Percentiles rank a stretch among this genome's conserved stretches.
These are phyloP conservation scores for Miscanthus lutarioriparius DNA, from an alignment of 176 grass and related monocot genomes.

Conservation along the genomic window DNA sequence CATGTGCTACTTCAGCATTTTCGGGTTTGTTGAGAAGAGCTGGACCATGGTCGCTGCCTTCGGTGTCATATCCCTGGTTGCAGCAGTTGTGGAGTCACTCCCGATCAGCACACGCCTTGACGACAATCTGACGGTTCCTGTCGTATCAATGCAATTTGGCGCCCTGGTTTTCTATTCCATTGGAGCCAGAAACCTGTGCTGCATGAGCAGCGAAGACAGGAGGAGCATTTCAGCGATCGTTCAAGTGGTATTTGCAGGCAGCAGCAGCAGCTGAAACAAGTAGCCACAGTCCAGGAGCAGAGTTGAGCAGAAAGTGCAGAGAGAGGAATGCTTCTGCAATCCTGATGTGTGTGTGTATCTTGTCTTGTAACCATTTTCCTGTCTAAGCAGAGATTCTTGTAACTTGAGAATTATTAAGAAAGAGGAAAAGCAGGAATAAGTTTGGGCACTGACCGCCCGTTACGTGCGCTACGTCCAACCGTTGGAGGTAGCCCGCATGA, in stretches of 20 bases:
- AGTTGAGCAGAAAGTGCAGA: neutral
- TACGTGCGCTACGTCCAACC: too few relatives aligned
- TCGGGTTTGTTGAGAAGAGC: constrained; percentile 66
- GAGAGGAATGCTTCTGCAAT: neutral
- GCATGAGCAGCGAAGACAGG: neutral
- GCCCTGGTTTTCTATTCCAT: constrained; percentile 47
- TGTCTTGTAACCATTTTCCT: neutral
- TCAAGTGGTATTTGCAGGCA: constrained; percentile 8
- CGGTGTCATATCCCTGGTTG: constrained; percentile 48
- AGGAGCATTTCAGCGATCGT: neutral
- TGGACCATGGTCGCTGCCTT: constrained; percentile 54
- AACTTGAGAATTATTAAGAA: neutral
- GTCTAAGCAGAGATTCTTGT: neutral
- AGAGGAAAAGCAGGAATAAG: neutral
- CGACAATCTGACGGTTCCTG: constrained; percentile 78
- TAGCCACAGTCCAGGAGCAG: neutral
- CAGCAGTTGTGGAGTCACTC: constrained; percentile 64
- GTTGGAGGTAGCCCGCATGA: too few relatives aligned
- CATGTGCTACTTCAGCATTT: constrained; percentile 76
- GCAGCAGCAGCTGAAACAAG: neutral
- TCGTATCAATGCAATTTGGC: constrained; percentile 44
- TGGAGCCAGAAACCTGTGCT: constrained; percentile 4
- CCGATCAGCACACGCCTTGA: constrained; percentile 77
- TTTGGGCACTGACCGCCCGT: neutral
- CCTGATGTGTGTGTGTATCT: neutral